Conservation (phyloP, 2,329 filamentous ascomycete genomes). For the Hypoxylon sp. region DNA sequence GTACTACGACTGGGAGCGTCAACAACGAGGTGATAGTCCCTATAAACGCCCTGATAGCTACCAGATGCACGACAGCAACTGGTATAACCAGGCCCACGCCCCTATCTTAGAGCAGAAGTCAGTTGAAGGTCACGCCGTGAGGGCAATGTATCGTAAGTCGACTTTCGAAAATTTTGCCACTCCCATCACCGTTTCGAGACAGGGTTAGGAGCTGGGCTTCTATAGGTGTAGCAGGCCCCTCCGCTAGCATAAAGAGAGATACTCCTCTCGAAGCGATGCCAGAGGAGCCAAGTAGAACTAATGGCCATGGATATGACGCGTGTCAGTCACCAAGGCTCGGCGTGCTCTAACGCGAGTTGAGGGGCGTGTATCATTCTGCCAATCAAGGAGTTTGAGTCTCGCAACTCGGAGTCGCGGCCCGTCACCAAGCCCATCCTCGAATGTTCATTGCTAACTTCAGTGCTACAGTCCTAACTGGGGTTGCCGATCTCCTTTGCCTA, state of each 20-base stretch:
- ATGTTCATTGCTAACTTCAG: constrained; percentile 22
- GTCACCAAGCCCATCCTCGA: background rate
- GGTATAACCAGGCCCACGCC: constrained; percentile 71
- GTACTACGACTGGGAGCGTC: constrained; percentile 69
- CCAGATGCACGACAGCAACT: constrained; percentile 57
- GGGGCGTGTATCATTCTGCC: background rate
- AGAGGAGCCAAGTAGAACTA: background rate
- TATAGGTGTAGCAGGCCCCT: background rate
- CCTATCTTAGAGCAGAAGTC: constrained; percentile 68
- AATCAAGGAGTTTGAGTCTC: constrained; percentile 11
- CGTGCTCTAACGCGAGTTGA: constrained; percentile 5
- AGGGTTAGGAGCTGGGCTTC: background rate
- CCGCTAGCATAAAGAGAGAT: background rate
- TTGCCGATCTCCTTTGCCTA: constrained; percentile 67
- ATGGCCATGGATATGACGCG: background rate
- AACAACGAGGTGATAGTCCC: constrained; percentile 64
- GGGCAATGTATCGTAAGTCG: constrained; percentile 67
- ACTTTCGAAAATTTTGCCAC: background rate
- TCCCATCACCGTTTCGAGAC: background rate
- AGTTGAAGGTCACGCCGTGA: constrained; percentile 72
- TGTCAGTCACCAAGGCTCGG: constrained; percentile 3
- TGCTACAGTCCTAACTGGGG: constrained; percentile 65
- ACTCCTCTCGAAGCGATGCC: background rate
- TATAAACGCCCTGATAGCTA: constrained; percentile 64
- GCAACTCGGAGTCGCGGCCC: constrained; percentile 7